Evolutionary conservation across 352 stramenopile species (phyloP), one percentile per base, ranked within the genome.

Genomic region (Blastocystis sp.): DNA sequence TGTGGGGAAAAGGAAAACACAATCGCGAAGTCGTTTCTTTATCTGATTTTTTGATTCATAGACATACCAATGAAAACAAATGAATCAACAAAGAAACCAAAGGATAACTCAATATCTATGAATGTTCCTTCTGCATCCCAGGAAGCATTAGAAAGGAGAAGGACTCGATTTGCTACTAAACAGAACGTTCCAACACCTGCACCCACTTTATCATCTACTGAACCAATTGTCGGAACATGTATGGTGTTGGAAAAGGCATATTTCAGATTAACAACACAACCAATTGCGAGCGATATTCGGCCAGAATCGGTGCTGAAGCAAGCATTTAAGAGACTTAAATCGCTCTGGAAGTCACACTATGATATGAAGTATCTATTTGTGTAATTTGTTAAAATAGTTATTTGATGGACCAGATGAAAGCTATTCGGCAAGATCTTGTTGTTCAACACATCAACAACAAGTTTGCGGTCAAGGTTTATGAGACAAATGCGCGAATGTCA

Each of bases 391-490:
- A 27, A 6, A 21, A n/a, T 51, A 74, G 63, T 11, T 89, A 83
- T 69, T 42, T 88, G 1, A 98, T 95, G 92, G 97, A 94, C 78
- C 96, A 99, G 89, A 93, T 98, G 65, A 99, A 99, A 90, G 97
- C 96, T 35, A 97, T 99, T 87, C 94, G 96, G 27, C 96, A 98
- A 90, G 96, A 99, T 91, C 95, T 97, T 88, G 98, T 94, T 19
- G 95, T 98, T 37, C 94, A 97, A 89, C 92, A 94, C 87, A 97
- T 99, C 85, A 95, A 97, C 89, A 97, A 97, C 90, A 90, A 89
- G 14, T 98, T 99, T 91, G 97, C 95, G 0, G 94, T 98, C 54
- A 88, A 94, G 43, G 95, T 98, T 56, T 98, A 99, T 90, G 96
- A 99, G 89, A 94, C 92, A 61, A 95, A 98, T 90, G 96, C 95